Base-by-base conservation (phyloP, 1,139 yeast genomes). In the Scheffersomyces lignicola region DNA sequence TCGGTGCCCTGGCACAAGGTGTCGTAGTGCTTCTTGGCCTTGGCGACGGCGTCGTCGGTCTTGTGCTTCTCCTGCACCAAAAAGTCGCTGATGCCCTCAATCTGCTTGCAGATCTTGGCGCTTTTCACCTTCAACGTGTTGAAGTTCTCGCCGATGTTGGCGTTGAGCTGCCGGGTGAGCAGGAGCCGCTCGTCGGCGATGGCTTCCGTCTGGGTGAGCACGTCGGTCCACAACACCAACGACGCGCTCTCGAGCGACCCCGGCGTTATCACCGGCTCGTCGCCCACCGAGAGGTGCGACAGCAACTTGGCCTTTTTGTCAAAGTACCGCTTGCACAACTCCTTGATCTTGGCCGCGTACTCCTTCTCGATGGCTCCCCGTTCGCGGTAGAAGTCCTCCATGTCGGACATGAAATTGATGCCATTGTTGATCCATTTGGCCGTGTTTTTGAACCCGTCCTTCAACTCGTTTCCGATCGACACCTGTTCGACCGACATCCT, bases 221-320 rank as follows among this genome's bases (percentile, higher is more conserved):
- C 78, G 46, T 88, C 95, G 32, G 80, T 86, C 98, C 98, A 92
- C 4, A 95, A 78, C n/a, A 88, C 96, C 45, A 90, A 63, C n/a
- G 88, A 75, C 0, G 97, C 96, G 44, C 87, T 77, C 54, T 94
- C 98, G 34, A 92, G 66, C 0, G 97, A 89, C 0, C 99, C 98
- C 0, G 98, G 97, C 0, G 99, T 92, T 36, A 87, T 76, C 31
- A 80, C 77, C 0, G 99, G 98, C 18, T 78, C 76, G 44, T 88
- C 96, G 18, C 99, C 99, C 6, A 94, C 98, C 24, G 92, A 80
- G 23, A 94, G 62, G 15, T 65, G 60, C 0, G 94, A 77, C 18
- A 88, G 71, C 9, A 72, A 60, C 48, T 78, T 78, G 28, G 95
- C 83, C 55, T 90, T 88, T 58, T 79, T 84, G 39, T 82, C 85